These are phyloP conservation scores for Przewalskia tangutica DNA, from an alignment of 257 asterid genomes.

Conservation along the genomic window DNA sequence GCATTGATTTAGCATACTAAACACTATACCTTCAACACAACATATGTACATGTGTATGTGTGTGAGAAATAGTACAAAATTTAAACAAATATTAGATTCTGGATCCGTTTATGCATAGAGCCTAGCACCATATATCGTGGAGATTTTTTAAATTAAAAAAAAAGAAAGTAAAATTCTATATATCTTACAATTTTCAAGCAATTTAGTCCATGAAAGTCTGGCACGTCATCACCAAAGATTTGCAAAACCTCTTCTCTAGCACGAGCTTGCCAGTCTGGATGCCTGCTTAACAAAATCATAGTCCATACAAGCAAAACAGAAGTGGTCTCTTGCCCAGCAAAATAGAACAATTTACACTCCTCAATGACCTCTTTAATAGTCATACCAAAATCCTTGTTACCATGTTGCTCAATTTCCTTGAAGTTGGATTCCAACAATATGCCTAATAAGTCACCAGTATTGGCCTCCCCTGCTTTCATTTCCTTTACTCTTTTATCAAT, in stretches of 20 bases:
- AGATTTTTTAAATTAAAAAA: too few species aligned
- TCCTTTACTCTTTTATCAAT: conserved; percentile 7
- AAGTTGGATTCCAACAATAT: conserved; percentile 12
- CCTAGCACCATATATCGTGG: neutral
- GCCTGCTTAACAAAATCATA: conserved; percentile 14
- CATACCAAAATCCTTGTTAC: conserved; percentile 5
- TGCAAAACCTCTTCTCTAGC: conserved; percentile 26
- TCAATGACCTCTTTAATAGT: conserved; percentile 6
- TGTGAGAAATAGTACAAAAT: neutral
- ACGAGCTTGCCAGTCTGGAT: conserved; percentile 15
- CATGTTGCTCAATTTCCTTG: conserved; percentile 9
- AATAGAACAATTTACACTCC: conserved; percentile 23
- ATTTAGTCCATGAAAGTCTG: conserved; percentile 15
- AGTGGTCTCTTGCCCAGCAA: conserved; percentile 28
- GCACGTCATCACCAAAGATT: neutral
- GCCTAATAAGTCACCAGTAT: conserved; percentile 10
- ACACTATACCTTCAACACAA: neutral
- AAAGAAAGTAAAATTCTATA: neutral
- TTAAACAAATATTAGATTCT: too few species aligned
- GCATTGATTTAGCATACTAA: neutral
- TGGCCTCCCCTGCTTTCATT: neutral
- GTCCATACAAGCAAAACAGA: conserved; percentile 20
- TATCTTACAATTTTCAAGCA: conserved; percentile 13
- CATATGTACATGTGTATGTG: neutral
- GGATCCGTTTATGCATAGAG: too few species aligned